Conservation (phyloP, 73 alveolate species). For the Tetrahymena malaccensis region DNA sequence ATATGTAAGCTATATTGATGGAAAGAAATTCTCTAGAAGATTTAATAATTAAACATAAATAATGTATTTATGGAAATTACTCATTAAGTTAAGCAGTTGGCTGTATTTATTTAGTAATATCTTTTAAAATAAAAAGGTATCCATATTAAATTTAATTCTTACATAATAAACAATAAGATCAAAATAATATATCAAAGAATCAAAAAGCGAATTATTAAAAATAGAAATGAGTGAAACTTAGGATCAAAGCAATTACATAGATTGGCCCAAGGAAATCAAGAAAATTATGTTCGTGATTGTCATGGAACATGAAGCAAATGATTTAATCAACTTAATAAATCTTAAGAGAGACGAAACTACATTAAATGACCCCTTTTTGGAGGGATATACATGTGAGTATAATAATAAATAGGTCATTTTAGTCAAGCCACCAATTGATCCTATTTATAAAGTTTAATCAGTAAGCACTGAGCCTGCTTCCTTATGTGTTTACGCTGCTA, state of each 20-base stretch:
- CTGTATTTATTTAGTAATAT: too few relatives aligned
- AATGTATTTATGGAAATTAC: too few relatives aligned
- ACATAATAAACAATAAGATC: background rate
- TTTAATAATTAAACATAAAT: too few relatives aligned
- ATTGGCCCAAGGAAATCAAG: background rate
- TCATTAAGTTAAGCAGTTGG: too few relatives aligned
- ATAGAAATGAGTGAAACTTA: background rate
- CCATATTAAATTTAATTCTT: background rate
- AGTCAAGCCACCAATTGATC: background rate
- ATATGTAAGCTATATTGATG: too few relatives aligned
- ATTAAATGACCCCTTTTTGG: background rate
- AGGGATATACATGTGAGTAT: background rate
- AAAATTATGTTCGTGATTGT: background rate
- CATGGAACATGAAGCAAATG: background rate
- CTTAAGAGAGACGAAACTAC: background rate
- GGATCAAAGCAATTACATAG: background rate
- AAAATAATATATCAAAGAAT: background rate
- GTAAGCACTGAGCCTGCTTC: background rate
- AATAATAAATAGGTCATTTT: background rate
- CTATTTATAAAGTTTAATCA: background rate
- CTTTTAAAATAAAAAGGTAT: too few relatives aligned
- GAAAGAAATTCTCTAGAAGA: too few relatives aligned
- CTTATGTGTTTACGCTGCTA: background rate
- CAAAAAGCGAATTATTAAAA: background rate
- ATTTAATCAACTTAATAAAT: background rate